Evolutionary conservation across 257 asterid genomes (phyloP), one percentile per base, ranked within the genome.

Genomic region (Mentha longifolia): DNA sequence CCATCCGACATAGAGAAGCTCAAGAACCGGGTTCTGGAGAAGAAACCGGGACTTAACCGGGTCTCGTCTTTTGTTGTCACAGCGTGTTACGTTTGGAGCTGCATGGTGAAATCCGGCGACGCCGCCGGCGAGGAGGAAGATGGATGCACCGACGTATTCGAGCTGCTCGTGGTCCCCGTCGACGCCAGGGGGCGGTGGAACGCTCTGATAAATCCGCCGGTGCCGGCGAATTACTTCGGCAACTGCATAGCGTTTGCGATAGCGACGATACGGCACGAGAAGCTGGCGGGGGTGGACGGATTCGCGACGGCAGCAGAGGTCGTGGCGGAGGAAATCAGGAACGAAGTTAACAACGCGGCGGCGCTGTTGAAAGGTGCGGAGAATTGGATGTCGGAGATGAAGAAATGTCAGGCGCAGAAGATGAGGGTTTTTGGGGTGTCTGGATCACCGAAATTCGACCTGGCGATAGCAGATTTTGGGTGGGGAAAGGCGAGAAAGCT

Each of bases 381-480:
- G 55, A 22, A 45, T 8, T 78, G 83, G 86, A 9, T 70, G 3
- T 9, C 66, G 4, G 74, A 35, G 6, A 3, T 30, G 22, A 28
- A 9, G 55, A 58, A 50, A 6, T 2, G 42, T 0, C 12, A 9
- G 0, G 61, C 43, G 20, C 7, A 3, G 1, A 60, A 63, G 14
- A 58, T 35, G 28, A 69, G 70, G 47, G 47, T 47, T 0, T 25
- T 74, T 7, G 81, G 77, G 12, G 72, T 84, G 1, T 64, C 82
- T 31, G 95, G 91, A 7, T 88, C 89, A 0, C 88, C 95, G 14
- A 83, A 70, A 37, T 76, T 74, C 45, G 80, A 88, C 49, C 61
- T 81, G 17, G 77, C 67, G 35, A 65, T 46, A 1, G 73, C 70
- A 10, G 94, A 87, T 81, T 87, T 79, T 28, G 88, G 91, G 5